phyloP scores from a whole-genome alignment of 768 basidiomycete species.

The Suillus clintonianus region DNA sequence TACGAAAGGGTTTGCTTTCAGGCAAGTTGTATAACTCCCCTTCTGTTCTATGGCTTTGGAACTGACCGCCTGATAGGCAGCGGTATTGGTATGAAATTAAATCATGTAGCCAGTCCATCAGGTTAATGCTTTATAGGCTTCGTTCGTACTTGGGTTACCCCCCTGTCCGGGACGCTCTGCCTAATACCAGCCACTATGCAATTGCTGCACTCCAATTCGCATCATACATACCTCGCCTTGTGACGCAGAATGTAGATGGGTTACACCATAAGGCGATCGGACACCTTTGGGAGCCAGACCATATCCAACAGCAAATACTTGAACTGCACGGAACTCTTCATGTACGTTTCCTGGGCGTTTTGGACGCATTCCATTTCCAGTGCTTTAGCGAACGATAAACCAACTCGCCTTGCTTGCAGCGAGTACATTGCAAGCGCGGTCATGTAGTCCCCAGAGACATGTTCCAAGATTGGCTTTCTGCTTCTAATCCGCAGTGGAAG shows the following conservation, averaged over 20 bases:
- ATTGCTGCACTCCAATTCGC: conserved; percentile 81
- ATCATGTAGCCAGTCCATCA: background rate
- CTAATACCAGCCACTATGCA: conserved; percentile 89
- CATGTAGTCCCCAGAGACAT: conserved; percentile 65
- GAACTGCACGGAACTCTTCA: conserved; percentile 91
- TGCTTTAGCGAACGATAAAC: conserved; percentile 2
- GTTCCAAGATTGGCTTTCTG: conserved; percentile 76
- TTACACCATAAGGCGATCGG: conserved; percentile 81
- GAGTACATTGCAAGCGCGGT: conserved; percentile 74
- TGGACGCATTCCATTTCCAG: background rate
- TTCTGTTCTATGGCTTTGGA: background rate
- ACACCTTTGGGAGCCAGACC: conserved; percentile 42
- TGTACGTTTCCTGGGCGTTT: conserved; percentile 40
- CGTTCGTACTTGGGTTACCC: conserved; percentile 86
- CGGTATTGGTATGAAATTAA: conserved; percentile 68
- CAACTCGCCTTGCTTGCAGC: conserved; percentile 39
- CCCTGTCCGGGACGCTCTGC: conserved; percentile 76
- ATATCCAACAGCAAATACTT: conserved; percentile 50
- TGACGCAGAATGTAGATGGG: conserved; percentile 95
- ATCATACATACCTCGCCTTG: conserved; percentile 56
- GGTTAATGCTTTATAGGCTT: conserved; percentile 39
- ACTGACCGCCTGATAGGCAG: conserved; percentile 48
- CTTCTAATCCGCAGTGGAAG: conserved; percentile 79
- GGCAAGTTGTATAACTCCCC: conserved; percentile 44
- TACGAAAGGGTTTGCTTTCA: conserved; percentile 67